A percentile compares a stretch with the other conserved stretches of the same genome.
These are phyloP conservation scores for Monosporascus sp. DNA, from an alignment of 2,329 filamentous ascomycete species.

Conservation along the genomic window DNA sequence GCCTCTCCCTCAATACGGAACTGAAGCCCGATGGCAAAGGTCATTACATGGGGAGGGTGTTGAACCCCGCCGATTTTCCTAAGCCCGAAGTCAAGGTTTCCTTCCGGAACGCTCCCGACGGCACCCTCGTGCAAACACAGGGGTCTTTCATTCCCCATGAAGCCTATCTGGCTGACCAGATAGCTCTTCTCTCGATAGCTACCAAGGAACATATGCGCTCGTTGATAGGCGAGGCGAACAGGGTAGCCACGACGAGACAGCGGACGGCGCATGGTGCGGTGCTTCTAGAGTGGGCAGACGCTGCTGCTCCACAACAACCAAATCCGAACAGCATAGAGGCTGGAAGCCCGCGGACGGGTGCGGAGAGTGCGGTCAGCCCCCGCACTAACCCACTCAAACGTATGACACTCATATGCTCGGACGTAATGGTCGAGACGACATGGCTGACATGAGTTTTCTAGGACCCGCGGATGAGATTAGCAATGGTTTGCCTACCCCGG, in stretches of 20 bases:
- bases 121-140: constrained; percentile 54
- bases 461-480: constrained; percentile 30
- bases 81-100: constrained; percentile 48
- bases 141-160: constrained; percentile 71
- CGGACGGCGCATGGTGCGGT: constrained; percentile 75
- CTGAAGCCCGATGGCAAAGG: constrained; percentile 37
- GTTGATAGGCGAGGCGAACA: constrained; percentile 71
- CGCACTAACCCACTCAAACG: constrained; percentile 54
- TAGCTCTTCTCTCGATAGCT: constrained; percentile 77
- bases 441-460: constrained; percentile 33
- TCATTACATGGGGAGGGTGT: constrained; percentile 42
- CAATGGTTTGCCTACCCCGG: constrained; percentile 41
- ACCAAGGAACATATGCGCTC: constrained; percentile 73
- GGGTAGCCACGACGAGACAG: constrained; percentile 65
- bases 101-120: constrained; percentile 54
- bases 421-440: constrained; percentile 6
- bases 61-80: constrained; percentile 43
- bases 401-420: constrained; percentile 33
- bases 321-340: constrained; percentile 12
- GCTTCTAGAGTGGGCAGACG: constrained; percentile 68
- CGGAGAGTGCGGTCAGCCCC: constrained; percentile 44
- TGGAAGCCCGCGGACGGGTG: constrained; percentile 25
- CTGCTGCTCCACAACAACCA: constrained; percentile 52
- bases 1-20: constrained; percentile 51
- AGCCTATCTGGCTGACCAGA: constrained; percentile 71